phyloP scores from a whole-genome alignment of 1,139 yeast genomes.

The Saccharomyces hybrid region DNA sequence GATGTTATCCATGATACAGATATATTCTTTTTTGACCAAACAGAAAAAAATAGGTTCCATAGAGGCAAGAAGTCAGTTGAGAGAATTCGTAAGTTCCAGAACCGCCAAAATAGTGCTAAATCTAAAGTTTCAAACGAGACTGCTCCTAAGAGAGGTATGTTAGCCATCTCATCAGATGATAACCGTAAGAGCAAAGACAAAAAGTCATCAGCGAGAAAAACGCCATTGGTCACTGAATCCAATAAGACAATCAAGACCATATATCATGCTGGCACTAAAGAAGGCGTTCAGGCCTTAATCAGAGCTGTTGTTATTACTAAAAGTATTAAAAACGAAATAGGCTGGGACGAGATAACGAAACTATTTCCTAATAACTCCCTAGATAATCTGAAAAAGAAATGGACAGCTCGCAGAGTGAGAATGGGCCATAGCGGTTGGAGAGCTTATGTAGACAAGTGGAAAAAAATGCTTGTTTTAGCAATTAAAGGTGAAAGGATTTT shows the following conservation, averaged over 20 bases:
- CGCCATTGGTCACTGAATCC: not conserved
- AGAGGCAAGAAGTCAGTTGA: constrained; percentile 26
- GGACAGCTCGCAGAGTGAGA: constrained; percentile 26
- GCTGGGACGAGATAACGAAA: constrained; percentile 26
- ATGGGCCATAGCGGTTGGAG: constrained; percentile 31
- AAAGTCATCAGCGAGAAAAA: not conserved
- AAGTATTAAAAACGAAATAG: constrained; percentile 29
- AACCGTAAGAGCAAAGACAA: not conserved
- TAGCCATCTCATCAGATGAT: not conserved
- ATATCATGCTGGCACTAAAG: constrained; percentile 20
- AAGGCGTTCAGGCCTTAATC: constrained; percentile 23
- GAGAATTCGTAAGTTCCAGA: constrained; percentile 29
- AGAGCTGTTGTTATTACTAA: constrained; percentile 29
- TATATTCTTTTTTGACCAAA: constrained; percentile 30
- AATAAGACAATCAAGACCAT: not conserved
- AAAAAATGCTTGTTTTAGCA: constrained; percentile 24
- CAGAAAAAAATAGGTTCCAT: constrained; percentile 25
- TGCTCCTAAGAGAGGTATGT: constrained; percentile 2
- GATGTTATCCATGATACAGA: constrained; percentile 28
- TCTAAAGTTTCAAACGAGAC: not conserved
- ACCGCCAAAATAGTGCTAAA: constrained; percentile 5
- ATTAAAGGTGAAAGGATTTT: constrained; percentile 25
- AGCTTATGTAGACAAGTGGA: constrained; percentile 29
- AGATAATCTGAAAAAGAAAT: constrained; percentile 28
- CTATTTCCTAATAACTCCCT: constrained; percentile 29